These are phyloP conservation scores for Cairneyella variabilis DNA, from an alignment of 495 filamentous ascomycete species.

Conservation along the genomic window DNA sequence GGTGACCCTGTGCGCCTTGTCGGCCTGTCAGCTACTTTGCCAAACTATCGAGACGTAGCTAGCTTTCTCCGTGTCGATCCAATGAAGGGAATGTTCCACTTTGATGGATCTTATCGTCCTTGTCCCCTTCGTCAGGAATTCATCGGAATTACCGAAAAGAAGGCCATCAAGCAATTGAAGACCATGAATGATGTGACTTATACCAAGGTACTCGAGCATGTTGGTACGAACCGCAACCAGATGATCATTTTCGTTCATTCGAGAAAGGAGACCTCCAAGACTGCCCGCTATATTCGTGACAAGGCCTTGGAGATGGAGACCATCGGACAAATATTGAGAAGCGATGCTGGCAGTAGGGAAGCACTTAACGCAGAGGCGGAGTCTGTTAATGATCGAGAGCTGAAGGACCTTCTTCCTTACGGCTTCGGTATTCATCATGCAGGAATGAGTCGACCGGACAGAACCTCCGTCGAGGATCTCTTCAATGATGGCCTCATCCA, in stretches of 20 bases:
- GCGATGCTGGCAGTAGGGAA: slow-evolving; percentile 88
- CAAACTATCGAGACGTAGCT: slow-evolving; percentile 95
- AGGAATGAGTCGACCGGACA: slow-evolving; percentile 88
- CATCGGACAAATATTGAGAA: slow-evolving; percentile 91
- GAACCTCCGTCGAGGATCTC: slow-evolving; percentile 90
- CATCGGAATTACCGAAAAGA: slow-evolving; percentile 95
- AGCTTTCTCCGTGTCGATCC: slow-evolving; percentile 93
- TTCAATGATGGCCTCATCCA: slow-evolving; percentile 89
- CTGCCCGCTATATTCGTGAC: slow-evolving; percentile 90
- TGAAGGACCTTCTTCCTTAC: slow-evolving; percentile 94
- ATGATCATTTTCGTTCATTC: slow-evolving; percentile 99
- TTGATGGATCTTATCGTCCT: slow-evolving; percentile 90
- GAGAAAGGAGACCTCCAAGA: slow-evolving; percentile 96
- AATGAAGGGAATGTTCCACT: slow-evolving; percentile 85
- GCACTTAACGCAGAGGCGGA: slow-evolving; percentile 82
- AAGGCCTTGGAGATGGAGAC: slow-evolving; percentile 95
- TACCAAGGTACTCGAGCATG: slow-evolving; percentile 95
- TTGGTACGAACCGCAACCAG: slow-evolving; percentile 84
- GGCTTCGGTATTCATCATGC: slow-evolving; percentile 98
- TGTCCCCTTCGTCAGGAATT: slow-evolving; percentile 96
- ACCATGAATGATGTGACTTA: slow-evolving; percentile 99
- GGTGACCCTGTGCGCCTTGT: slow-evolving; percentile 87
- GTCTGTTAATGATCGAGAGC: slow-evolving; percentile 74
- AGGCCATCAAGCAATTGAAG: slow-evolving; percentile 98
- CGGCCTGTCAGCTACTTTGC: slow-evolving; percentile 90